Conservation (phyloP, 208 protist genomes). For the Acanthamoeba triangularis region DNA sequence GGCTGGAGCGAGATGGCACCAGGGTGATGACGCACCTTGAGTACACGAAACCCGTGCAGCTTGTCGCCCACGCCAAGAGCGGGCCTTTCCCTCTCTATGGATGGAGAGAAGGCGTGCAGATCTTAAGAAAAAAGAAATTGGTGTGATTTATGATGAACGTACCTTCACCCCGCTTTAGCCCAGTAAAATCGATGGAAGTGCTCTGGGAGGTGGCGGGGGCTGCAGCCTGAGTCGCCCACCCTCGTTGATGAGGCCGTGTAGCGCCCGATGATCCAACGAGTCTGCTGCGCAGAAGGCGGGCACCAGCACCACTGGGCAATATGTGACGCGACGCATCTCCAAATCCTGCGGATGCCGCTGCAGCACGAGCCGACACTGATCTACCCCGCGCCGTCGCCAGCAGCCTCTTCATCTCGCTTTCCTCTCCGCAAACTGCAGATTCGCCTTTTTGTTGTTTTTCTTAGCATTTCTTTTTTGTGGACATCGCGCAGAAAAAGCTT, state of each 20-base stretch:
- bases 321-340: not conserved
- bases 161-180: not conserved
- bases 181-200: not conserved
- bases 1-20: not conserved
- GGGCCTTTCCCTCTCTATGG: conserved; percentile 5
- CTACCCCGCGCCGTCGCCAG: not conserved
- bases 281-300: not conserved
- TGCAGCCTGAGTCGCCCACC: not conserved
- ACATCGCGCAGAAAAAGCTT: not conserved
- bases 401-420: not conserved
- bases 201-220: not conserved
- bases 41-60: conserved; percentile 1
- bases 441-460: not conserved
- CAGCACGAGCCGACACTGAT: not conserved
- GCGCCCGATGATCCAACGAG: not conserved
- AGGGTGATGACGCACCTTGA: not conserved
- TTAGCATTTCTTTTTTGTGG: not conserved
- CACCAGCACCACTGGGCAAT: too few relatives aligned
- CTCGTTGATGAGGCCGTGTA: not conserved
- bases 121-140: not conserved
- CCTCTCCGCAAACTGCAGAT: not conserved
- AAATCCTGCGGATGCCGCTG: not conserved
- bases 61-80: not conserved
- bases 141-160: not conserved
- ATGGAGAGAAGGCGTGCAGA: not conserved